Evolutionary conservation across 139 green algal genomes (phyloP).

Genomic region (Trebouxia sp.): DNA sequence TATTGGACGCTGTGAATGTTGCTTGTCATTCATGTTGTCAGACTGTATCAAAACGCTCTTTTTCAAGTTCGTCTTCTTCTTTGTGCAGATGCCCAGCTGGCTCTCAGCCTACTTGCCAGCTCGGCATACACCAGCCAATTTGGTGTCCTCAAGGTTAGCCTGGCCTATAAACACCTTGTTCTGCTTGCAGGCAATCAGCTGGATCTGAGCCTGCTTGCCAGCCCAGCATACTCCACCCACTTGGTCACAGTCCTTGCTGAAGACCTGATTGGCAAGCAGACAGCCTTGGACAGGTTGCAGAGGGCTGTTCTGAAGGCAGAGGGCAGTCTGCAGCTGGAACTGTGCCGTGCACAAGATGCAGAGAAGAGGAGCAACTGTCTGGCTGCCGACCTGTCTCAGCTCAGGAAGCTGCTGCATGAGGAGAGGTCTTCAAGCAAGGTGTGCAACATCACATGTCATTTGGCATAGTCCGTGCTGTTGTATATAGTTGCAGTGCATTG

Average conservation of each 20-base stretch:
- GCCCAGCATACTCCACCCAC: background rate
- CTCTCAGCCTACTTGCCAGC: too few species aligned
- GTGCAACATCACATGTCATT: too few species aligned
- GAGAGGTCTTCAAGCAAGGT: constrained; percentile 45
- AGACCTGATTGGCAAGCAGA: constrained; percentile 47
- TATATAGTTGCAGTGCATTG: background rate
- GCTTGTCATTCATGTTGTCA: too few species aligned
- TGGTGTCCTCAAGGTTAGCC: background rate
- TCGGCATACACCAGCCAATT: background rate
- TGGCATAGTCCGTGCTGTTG: background rate
- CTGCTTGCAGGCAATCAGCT: background rate
- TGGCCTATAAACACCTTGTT: background rate
- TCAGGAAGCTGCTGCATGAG: constrained; percentile 59
- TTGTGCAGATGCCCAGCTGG: too few species aligned
- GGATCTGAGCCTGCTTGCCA: background rate
- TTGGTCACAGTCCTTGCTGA: constrained; percentile 25
- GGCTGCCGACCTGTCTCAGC: constrained; percentile 41
- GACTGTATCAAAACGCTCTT: too few species aligned
- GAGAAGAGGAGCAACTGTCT: constrained; percentile 28
- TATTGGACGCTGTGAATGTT: too few species aligned
- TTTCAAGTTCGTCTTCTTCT: too few species aligned
- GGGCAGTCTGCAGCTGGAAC: constrained; percentile 36
- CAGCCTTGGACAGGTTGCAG: constrained; percentile 41
- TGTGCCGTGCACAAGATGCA: constrained; percentile 39
- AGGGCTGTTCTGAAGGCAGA: constrained; percentile 35